These are phyloP conservation scores for Penicillium corylophilum DNA, from an alignment of 2,329 filamentous ascomycete species.

Conservation along the genomic window DNA sequence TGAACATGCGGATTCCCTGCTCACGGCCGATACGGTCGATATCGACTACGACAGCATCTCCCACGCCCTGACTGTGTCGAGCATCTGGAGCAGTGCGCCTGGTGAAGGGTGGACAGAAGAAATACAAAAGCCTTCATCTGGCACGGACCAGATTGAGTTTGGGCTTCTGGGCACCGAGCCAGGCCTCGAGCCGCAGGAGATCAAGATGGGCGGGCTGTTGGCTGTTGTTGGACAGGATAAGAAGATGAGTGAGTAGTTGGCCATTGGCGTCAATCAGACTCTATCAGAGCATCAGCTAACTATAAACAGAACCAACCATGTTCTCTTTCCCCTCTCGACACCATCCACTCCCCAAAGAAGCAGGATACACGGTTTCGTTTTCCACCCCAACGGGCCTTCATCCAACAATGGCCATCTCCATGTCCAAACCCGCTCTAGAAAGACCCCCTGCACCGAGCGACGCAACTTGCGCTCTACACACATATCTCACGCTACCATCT, in stretches of 20 bases:
- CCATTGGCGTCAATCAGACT: neutral
- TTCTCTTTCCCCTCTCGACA: conserved; percentile 86
- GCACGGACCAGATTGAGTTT: conserved; percentile 67
- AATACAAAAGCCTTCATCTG: conserved; percentile 31
- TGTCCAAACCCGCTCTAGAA: conserved; percentile 54
- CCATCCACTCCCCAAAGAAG: conserved; percentile 52
- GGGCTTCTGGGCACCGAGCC: conserved; percentile 71
- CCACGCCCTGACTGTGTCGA: conserved; percentile 63
- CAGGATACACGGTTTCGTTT: conserved; percentile 64
- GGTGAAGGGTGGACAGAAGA: conserved; percentile 49
- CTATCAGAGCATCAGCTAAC: conserved; percentile 5
- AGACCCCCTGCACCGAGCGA: conserved; percentile 49
- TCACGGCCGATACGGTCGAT: conserved; percentile 65
- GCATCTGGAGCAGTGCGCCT: conserved; percentile 55
- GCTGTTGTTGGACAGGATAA: conserved; percentile 74
- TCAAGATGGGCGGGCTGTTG: conserved; percentile 75
- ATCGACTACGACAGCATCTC: conserved; percentile 73
- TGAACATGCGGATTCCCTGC: conserved; percentile 47
- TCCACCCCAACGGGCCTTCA: conserved; percentile 76
- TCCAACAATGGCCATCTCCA: conserved; percentile 69
- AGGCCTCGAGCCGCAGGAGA: conserved; percentile 62
- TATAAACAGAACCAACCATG: conserved; percentile 62
- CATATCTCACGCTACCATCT: conserved; percentile 79
- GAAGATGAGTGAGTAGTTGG: conserved; percentile 56
- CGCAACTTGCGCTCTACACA: conserved; percentile 68